Conservation (phyloP, 2,329 filamentous ascomycete species). For the Cladosporium colombiae region DNA sequence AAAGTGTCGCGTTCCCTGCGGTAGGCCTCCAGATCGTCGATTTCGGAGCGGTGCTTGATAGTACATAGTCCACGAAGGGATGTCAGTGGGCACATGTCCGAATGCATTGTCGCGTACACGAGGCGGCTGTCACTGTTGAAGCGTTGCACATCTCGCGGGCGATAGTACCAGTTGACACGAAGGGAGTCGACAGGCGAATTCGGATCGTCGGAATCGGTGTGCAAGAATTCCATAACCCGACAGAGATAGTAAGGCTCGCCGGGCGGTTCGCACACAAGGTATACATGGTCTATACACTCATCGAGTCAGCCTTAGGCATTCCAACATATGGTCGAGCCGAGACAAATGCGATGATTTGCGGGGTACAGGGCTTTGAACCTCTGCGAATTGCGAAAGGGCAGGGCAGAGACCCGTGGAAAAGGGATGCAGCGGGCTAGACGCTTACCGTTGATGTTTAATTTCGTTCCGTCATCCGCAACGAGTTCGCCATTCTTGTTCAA, state of each 20-base stretch:
- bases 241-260: conserved; percentile 97
- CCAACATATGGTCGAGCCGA: background rate
- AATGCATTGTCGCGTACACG: conserved; percentile 97
- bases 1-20: conserved; percentile 84
- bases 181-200: conserved; percentile 77
- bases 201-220: conserved; percentile 69
- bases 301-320: conserved; percentile 29
- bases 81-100: conserved; percentile 88
- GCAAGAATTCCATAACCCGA: conserved; percentile 97
- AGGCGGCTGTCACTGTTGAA: conserved; percentile 87
- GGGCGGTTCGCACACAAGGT: conserved; percentile 94
- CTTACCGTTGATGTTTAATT: conserved; percentile 82
- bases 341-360: conserved; percentile 22
- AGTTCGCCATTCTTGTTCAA: conserved; percentile 73
- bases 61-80: conserved; percentile 91
- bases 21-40: conserved; percentile 77
- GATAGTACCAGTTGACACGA: conserved; percentile 97
- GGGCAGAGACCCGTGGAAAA: conserved; percentile 1
- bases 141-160: conserved; percentile 91
- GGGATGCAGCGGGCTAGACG: conserved; percentile 23
- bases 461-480: conserved; percentile 86
- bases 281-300: conserved; percentile 74
- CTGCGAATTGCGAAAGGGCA: conserved; percentile 12
- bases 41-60: conserved; percentile 85
- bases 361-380: conserved; percentile 30